phyloP scores from a whole-genome alignment of 495 filamentous ascomycete genomes.

The Friedmanniomyces endolithicus region DNA sequence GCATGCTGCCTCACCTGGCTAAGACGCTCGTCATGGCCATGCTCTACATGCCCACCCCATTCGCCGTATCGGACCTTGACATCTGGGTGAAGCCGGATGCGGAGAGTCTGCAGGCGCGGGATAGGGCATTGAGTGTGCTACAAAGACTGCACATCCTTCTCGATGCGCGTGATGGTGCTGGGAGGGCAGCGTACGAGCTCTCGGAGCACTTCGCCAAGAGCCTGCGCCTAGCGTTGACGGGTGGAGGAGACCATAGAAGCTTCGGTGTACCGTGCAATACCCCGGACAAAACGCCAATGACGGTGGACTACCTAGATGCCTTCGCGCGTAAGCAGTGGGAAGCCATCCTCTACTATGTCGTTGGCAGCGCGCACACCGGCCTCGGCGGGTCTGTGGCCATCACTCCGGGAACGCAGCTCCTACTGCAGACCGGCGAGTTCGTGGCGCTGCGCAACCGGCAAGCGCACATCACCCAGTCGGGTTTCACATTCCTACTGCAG shows the following conservation, averaged over 20 bases:
- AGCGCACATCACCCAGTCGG: constrained; percentile 70
- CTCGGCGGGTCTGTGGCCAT: constrained; percentile 43
- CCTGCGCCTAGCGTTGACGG: constrained; percentile 71
- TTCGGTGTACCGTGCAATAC: constrained; percentile 71
- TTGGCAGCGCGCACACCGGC: constrained; percentile 50
- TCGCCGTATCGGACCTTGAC: constrained; percentile 65
- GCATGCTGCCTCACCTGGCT: constrained; percentile 88
- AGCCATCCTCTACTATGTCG: constrained; percentile 88
- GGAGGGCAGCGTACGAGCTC: constrained; percentile 42
- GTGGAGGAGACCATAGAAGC: constrained; percentile 68
- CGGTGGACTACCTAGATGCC: constrained; percentile 61
- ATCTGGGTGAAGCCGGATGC: constrained; percentile 67
- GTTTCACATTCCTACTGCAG: constrained; percentile 88
- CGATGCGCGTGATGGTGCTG: constrained; percentile 40
- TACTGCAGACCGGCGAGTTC: constrained; percentile 66
- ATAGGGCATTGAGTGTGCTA: constrained; percentile 68
- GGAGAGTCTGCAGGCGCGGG: constrained; percentile 45
- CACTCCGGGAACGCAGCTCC: constrained; percentile 66
- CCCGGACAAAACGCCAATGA: constrained; percentile 45
- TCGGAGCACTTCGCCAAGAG: constrained; percentile 64
- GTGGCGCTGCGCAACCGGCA: constrained; percentile 44
- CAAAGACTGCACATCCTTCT: constrained; percentile 71
- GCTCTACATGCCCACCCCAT: constrained; percentile 68
- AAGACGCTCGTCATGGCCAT: constrained; percentile 93
- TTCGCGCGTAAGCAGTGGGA: constrained; percentile 90